These are phyloP conservation scores for Pseudohyphozyma bogoriensis DNA, from an alignment of 768 basidiomycete species.

Conservation along the genomic window DNA sequence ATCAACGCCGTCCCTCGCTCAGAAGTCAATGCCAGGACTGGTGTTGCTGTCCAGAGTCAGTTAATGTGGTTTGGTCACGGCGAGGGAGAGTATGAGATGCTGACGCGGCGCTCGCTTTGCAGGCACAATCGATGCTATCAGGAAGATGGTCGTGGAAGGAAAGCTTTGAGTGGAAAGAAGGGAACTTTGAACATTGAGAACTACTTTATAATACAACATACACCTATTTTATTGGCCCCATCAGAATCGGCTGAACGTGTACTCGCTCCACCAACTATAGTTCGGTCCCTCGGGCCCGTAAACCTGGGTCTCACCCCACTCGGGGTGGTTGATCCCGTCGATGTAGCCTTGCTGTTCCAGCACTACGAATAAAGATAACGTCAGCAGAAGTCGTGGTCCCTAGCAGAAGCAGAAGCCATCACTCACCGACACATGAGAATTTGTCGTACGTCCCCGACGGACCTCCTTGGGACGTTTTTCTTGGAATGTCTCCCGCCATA, in stretches of 20 bases:
- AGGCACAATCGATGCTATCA: not conserved
- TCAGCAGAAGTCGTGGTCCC: too few species aligned
- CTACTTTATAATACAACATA: too few species aligned
- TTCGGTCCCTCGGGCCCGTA: not conserved
- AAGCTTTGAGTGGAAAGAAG: too few species aligned
- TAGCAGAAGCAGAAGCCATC: too few species aligned
- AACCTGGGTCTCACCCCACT: not conserved
- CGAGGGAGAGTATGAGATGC: too few species aligned
- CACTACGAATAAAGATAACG: not conserved
- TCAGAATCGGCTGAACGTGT: not conserved
- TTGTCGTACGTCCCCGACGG: not conserved
- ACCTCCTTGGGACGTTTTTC: not conserved
- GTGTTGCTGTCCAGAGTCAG: conserved; percentile 5
- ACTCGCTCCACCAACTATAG: not conserved
- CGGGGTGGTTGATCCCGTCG: not conserved
- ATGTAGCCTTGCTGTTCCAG: not conserved
- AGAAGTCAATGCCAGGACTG: conserved; percentile 13
- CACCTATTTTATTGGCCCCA: too few species aligned
- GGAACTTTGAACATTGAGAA: too few species aligned
- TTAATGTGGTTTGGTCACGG: too few species aligned
- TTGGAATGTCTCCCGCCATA: not conserved
- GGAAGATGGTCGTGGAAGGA: conserved; percentile 10
- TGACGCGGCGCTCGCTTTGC: too few species aligned
- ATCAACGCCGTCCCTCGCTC: not conserved
- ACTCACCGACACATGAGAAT: too few species aligned